Conservation (phyloP, 495 filamentous ascomycete genomes). For the Monascus purpureus region DNA sequence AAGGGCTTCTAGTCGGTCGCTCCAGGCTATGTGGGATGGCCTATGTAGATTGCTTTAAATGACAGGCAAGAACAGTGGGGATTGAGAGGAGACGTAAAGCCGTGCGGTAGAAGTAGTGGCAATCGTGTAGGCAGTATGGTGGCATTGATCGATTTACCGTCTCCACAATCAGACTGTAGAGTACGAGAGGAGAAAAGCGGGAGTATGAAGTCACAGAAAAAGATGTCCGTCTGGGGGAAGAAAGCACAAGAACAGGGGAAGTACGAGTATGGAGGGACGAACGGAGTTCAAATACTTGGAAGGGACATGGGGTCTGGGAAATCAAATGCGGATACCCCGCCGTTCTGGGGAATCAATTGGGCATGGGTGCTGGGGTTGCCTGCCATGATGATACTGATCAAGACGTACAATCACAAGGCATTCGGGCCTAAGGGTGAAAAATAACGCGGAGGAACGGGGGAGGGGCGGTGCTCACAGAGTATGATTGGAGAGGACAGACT, state of each 20-base stretch:
- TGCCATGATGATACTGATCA: background rate
- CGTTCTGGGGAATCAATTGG: background rate
- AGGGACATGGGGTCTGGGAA: background rate
- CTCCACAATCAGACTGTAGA: slow-evolving; percentile 14
- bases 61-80: slow-evolving; percentile 56
- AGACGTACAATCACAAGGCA: background rate
- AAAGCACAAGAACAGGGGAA: slow-evolving; percentile 1
- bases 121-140: slow-evolving; percentile 71
- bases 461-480: too few species aligned
- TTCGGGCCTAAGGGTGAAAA: background rate
- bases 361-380: too few species aligned
- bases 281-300: background rate
- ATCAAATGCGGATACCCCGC: background rate
- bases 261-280: slow-evolving; percentile 8
- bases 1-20: slow-evolving; percentile 14
- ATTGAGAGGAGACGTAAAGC: slow-evolving; percentile 72
- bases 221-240: background rate
- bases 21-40: slow-evolving; percentile 6
- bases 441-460: background rate
- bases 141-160: slow-evolving; percentile 57
- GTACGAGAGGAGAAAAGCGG: background rate
- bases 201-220: background rate
- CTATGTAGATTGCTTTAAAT: slow-evolving; percentile 45
- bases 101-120: slow-evolving; percentile 85
- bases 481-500: too few species aligned